Percentiles rank a stretch among this genome's conserved stretches.
Evolutionary conservation across 352 stramenopile genomes (phyloP).

Genomic region (Phytopythium ostracodes): DNA sequence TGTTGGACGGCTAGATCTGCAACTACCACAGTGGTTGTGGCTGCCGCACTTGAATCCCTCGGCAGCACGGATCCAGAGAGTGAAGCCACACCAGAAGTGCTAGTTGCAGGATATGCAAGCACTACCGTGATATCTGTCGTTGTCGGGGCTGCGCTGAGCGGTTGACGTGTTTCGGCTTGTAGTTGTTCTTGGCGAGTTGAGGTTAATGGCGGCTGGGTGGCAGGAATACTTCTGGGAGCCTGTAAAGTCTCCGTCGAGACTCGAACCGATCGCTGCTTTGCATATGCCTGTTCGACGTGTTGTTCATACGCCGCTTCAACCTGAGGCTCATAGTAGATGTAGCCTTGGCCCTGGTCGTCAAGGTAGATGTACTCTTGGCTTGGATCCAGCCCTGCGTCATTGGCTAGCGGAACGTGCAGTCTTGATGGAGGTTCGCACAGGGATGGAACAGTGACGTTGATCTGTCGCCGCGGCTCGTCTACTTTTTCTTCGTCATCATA

Average conservation of each 20-base stretch:
- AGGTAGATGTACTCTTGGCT: not conserved
- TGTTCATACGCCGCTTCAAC: not conserved
- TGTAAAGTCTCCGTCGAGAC: not conserved
- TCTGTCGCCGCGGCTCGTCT: not conserved
- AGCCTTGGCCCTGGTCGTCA: not conserved
- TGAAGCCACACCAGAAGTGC: not conserved
- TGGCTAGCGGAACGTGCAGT: not conserved
- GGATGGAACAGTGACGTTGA: not conserved
- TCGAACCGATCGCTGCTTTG: not conserved
- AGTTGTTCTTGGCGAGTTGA: not conserved
- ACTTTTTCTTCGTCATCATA: not conserved
- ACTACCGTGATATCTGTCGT: not conserved
- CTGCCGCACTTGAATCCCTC: not conserved
- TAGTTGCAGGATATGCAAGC: not conserved
- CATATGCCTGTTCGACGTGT: no score
- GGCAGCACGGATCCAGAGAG: not conserved
- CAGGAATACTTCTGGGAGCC: not conserved
- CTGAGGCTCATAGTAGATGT: not conserved
- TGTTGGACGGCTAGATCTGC: not conserved
- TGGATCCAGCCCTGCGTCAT: not conserved
- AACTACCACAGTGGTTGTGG: not conserved
- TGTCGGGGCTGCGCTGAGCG: not conserved
- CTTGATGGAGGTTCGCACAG: not conserved
- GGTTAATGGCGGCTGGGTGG: not conserved
- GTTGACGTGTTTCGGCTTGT: not conserved